Evolutionary conservation across 2,329 filamentous ascomycete genomes (phyloP).

Genomic region (Ceratocystiopsis minuta): DNA sequence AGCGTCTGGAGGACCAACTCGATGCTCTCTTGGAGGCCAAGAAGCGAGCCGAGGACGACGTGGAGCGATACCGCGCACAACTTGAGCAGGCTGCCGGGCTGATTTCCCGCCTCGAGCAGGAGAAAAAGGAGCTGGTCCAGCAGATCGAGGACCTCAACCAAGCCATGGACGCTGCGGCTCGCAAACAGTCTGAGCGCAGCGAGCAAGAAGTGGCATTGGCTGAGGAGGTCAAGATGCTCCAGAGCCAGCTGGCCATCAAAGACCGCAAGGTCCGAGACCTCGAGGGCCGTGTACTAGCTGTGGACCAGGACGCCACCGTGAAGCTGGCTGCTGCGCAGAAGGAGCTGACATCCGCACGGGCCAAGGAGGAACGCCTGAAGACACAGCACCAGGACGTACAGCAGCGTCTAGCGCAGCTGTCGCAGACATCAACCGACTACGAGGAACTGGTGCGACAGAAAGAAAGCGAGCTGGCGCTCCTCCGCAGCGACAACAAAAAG

Average conservation of each 20-base stretch:
- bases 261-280: constrained; percentile 80
- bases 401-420: constrained; percentile 70
- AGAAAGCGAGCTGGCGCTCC: constrained; percentile 75
- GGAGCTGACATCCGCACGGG: constrained; percentile 56
- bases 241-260: constrained; percentile 76
- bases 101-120: constrained; percentile 68
- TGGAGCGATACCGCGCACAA: constrained; percentile 60
- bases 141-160: constrained; percentile 52
- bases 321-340: constrained; percentile 65
- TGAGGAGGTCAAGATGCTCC: constrained; percentile 77
- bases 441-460: constrained; percentile 87
- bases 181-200: constrained; percentile 53
- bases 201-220: constrained; percentile 58
- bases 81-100: constrained; percentile 82
- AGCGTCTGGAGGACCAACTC: constrained; percentile 81
- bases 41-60: constrained; percentile 71
- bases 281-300: constrained; percentile 64
- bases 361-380: constrained; percentile 56
- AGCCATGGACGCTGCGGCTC: constrained; percentile 52
- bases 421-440: constrained; percentile 82
- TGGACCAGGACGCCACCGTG: constrained; percentile 76
- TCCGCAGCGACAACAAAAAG: constrained; percentile 70
- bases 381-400: constrained; percentile 71
- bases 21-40: constrained; percentile 79
- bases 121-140: constrained; percentile 58